Evolutionary conservation across 768 basidiomycete species (phyloP), one percentile per base, ranked within the genome.

Genomic region (Leucogyrophana mollusca): DNA sequence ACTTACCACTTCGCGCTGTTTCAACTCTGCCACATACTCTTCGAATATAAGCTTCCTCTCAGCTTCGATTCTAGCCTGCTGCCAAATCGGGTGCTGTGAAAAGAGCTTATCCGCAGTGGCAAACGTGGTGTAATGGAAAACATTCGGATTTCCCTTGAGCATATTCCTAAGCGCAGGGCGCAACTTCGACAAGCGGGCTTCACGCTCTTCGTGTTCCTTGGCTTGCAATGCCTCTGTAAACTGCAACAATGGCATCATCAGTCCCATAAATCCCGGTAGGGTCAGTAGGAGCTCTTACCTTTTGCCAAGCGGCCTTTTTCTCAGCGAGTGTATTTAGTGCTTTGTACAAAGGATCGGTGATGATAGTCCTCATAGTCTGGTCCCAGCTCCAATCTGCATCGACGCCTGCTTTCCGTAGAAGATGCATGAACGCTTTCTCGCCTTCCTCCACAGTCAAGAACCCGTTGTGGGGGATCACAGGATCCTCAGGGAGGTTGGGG

Each of bases 331-430:
- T 92, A 61, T 88, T 89, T 50, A 99, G 75, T 35, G 93, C 87
- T 72, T 92, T 94, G 72, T 97, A 99, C 54, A 96, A 68, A 35
- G 96, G 95, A 73, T 98, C 95, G 57, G 93, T 97, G 68, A 99
- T 95, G 67, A 96, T 93, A 57, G 91, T 88, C 62, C 94, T 81
- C 90, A 98, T 96, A 43, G 94, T 93, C 71, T 90, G 85, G 65
- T 99, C 96, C 96, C 96, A 99, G 27, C 92, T 92, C 90, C 91
- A 97, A 53, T 78, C 85, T 36, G 87, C 83, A 66, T 92, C 90
- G 34, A 98, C 88, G 24, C 90, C 90, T 37, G 90, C 87, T 69
- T 91, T 92, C 56, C 86, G 79, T 56, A 99, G 69, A 46, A 99
- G 72, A 70, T 90, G 90, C 59, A 84, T 82, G 65, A 99, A 99